Evolutionary conservation across 192 early-diverging fungal genomes (phyloP).

Genomic region (Phlyctochytrium bullatum): DNA sequence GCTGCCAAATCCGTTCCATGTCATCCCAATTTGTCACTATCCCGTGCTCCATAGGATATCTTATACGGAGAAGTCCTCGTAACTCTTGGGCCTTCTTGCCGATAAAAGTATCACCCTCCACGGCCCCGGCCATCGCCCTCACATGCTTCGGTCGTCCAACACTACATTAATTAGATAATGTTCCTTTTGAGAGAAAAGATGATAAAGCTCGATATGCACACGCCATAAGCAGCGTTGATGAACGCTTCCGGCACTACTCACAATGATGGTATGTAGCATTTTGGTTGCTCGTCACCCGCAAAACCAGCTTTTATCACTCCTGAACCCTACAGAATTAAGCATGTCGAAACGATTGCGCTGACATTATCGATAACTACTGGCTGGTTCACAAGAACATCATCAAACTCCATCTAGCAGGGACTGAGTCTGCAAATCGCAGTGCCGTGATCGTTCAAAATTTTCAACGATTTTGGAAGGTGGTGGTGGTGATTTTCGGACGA

Average conservation of each 20-base stretch:
- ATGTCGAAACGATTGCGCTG: slow-evolving; percentile 32
- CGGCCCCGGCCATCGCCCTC: slow-evolving; percentile 96
- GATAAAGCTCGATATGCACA: too few species aligned
- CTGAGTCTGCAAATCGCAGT: too few species aligned
- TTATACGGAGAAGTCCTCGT: slow-evolving; percentile 89
- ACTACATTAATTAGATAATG: slow-evolving; percentile 31
- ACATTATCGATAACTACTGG: slow-evolving; percentile 99
- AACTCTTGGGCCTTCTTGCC: slow-evolving; percentile 94
- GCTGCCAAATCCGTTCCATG: slow-evolving; percentile 98
- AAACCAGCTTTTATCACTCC: slow-evolving; percentile 99
- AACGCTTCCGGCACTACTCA: slow-evolving; percentile 40
- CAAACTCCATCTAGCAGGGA: slow-evolving; percentile 66
- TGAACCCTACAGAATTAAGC: slow-evolving; percentile 70
- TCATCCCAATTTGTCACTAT: slow-evolving; percentile 98
- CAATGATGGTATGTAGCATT: slow-evolving; percentile 93
- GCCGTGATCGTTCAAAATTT: too few species aligned
- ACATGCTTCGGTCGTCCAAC: slow-evolving; percentile 96
- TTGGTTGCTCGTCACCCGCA: slow-evolving; percentile 96
- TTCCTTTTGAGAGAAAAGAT: not conserved
- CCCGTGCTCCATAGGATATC: slow-evolving; percentile 96
- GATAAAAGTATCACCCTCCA: slow-evolving; percentile 95
- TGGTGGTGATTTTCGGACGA: too few species aligned
- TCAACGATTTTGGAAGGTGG: too few species aligned
- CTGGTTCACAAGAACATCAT: slow-evolving; percentile 94
- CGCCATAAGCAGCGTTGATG: not conserved